These are phyloP conservation scores for Talaromyces adpressus DNA, from an alignment of 495 filamentous ascomycete genomes.

Conservation along the genomic window DNA sequence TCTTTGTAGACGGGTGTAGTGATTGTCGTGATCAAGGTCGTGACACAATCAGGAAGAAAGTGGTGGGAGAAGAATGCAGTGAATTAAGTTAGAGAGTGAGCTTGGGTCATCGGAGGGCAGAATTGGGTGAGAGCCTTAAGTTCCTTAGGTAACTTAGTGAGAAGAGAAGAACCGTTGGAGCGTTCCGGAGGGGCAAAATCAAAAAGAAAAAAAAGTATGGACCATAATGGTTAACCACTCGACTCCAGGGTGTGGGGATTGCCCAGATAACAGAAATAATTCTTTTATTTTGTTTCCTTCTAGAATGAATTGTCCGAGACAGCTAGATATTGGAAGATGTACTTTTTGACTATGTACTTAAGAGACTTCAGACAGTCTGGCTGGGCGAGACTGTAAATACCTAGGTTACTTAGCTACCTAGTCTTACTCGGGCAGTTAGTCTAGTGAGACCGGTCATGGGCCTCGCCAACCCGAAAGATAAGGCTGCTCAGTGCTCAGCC, in stretches of 20 bases:
- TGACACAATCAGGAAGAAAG: not conserved
- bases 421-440: not conserved
- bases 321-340: no score
- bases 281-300: no score
- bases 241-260: not conserved
- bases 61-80: not conserved
- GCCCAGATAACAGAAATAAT: not conserved
- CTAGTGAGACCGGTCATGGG: not conserved
- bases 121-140: not conserved
- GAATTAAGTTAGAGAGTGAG: not conserved
- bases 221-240: no score
- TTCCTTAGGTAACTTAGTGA: not conserved
- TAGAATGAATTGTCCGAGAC: no score
- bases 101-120: not conserved
- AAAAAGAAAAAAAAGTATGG: not conserved
- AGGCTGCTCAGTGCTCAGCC: not conserved
- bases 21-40: not conserved
- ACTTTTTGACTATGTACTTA: no score
- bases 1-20: not conserved
- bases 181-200: conserved; percentile 1
- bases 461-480: not conserved
- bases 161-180: not conserved
- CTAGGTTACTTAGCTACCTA: not conserved
- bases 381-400: no score
- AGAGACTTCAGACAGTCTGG: no score